These are phyloP conservation scores for Pseudogymnoascus pannorum DNA, from an alignment of 2,329 filamentous ascomycete genomes.

Conservation along the genomic window DNA sequence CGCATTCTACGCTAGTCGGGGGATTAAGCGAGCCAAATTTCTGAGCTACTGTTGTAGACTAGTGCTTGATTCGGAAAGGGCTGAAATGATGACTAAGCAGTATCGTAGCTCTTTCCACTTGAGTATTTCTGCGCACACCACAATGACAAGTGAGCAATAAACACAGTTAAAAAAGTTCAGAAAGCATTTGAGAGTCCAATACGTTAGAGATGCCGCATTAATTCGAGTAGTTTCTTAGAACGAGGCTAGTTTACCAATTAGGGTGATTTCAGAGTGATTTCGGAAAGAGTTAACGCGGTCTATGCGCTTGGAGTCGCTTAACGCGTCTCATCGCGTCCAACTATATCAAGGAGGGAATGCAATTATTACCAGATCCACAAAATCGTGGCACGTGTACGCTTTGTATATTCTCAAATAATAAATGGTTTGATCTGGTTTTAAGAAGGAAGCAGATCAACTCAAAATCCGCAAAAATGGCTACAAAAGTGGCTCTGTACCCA, in stretches of 20 bases:
- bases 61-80: background rate
- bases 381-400: background rate
- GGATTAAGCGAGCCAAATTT: constrained; percentile 8
- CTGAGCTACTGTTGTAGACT: background rate
- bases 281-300: background rate
- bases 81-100: background rate
- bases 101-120: background rate
- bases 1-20: constrained; percentile 5
- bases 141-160: background rate
- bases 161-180: background rate
- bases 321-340: constrained; percentile 4
- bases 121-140: background rate
- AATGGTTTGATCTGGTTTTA: background rate
- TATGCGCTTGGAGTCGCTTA: constrained; percentile 3
- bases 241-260: background rate
- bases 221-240: background rate
- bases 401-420: background rate
- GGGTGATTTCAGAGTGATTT: background rate
- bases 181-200: background rate
- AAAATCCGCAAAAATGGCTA: background rate
- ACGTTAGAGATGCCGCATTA: background rate
- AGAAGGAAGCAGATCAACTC: background rate
- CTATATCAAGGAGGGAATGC: background rate
- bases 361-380: background rate
- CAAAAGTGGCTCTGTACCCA: background rate